phyloP scores from a whole-genome alignment of 768 basidiomycete genomes.

The Kwoniella mangroviensis region DNA sequence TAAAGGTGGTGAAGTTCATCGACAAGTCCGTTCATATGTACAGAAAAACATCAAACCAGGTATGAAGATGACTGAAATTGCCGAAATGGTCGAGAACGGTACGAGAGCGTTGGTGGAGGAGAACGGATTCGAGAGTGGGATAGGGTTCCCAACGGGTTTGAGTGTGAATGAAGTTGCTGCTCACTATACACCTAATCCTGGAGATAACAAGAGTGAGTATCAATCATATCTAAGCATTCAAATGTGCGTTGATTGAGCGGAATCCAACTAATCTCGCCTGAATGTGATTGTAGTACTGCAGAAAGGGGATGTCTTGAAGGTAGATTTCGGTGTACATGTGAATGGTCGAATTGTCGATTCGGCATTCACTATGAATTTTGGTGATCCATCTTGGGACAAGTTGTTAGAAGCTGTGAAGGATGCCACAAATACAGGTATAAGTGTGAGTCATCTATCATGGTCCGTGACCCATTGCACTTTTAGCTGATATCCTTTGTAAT shows the following conservation, averaged over 20 bases:
- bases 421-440: conserved; percentile 88
- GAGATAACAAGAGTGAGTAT: conserved; percentile 75
- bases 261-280: conserved; percentile 9
- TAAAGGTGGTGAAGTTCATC: conserved; percentile 91
- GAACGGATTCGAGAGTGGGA: conserved; percentile 70
- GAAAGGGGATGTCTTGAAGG: conserved; percentile 86
- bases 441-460: conserved; percentile 62
- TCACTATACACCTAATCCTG: conserved; percentile 94
- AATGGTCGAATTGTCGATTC: conserved; percentile 94
- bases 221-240: conserved; percentile 1
- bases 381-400: conserved; percentile 87
- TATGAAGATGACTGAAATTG: conserved; percentile 92
- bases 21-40: conserved; percentile 83
- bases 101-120: conserved; percentile 91
- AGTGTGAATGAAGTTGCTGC: conserved; percentile 94
- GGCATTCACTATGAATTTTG: conserved; percentile 88
- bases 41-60: conserved; percentile 85
- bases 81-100: conserved; percentile 87
- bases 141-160: conserved; percentile 96
- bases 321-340: conserved; percentile 96
- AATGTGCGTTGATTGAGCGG: not conserved
- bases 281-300: conserved; percentile 68
- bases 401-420: conserved; percentile 89
- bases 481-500: not conserved
- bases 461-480: not conserved